Evolutionary conservation across 2,329 filamentous ascomycete species (phyloP).

Genomic region (Apiospora arundinis): DNA sequence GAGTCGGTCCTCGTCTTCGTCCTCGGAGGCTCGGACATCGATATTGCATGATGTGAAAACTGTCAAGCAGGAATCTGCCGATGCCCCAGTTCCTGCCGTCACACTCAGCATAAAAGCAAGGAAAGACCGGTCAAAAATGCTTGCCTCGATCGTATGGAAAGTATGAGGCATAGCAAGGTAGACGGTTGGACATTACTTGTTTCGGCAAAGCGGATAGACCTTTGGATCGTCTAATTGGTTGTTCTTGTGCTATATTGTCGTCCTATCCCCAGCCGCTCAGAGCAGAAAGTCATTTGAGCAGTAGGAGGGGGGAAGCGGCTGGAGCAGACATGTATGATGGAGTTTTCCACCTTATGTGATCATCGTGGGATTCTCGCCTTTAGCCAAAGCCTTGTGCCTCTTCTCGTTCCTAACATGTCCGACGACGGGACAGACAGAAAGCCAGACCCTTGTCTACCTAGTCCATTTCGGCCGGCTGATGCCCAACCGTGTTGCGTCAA

Average conservation of each 20-base stretch:
- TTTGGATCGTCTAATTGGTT: conserved; percentile 11
- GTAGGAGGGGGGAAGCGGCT: neutral
- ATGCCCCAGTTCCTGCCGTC: conserved; percentile 1
- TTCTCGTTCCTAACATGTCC: conserved; percentile 7
- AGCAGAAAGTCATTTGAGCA: neutral
- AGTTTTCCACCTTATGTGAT: neutral
- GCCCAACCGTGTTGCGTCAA: conserved; percentile 38
- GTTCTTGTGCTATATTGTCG: conserved; percentile 2
- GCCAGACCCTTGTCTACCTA: conserved; percentile 21
- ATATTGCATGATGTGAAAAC: neutral
- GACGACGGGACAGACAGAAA: conserved; percentile 14
- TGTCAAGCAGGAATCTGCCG: neutral
- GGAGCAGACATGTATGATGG: neutral
- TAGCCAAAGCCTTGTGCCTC: conserved; percentile 13
- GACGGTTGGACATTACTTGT: conserved; percentile 13
- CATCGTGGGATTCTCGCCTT: neutral
- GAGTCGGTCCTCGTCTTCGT: neutral
- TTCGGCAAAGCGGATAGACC: neutral
- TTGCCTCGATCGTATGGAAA: neutral
- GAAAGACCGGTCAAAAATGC: conserved; percentile 1
- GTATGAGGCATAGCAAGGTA: conserved; percentile 11
- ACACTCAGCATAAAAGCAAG: conserved; percentile 16
- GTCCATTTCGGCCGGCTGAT: conserved; percentile 27
- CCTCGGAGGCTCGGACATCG: neutral
- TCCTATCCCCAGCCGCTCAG: neutral